Evolutionary conservation across 176 grass and related monocot species (phyloP).

Genomic region (Saccharum spontaneum): DNA sequence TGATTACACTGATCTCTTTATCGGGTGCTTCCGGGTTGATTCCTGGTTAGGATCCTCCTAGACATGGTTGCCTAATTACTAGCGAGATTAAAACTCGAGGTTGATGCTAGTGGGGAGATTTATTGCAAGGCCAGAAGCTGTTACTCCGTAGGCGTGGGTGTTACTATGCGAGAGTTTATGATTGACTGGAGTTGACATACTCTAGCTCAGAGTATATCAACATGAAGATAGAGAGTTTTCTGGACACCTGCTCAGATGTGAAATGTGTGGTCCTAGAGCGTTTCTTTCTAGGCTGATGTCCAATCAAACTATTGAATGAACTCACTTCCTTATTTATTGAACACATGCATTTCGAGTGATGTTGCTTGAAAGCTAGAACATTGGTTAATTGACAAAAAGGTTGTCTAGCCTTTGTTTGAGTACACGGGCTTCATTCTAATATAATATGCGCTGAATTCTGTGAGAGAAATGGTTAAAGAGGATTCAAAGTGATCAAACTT

Average conservation of each 20-base stretch:
- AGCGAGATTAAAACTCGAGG: not conserved
- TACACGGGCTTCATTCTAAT: not conserved
- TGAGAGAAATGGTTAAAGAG: not conserved
- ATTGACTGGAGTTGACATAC: not conserved
- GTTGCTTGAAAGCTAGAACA: conserved; percentile 20
- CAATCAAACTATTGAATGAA: not conserved
- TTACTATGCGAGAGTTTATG: not conserved
- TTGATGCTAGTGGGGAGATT: not conserved
- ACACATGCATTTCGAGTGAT: conserved; percentile 1
- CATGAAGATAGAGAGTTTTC: not conserved
- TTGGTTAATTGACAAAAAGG: not conserved
- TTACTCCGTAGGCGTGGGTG: not conserved
- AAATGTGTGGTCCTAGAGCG: not conserved
- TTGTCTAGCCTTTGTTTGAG: too few relatives aligned
- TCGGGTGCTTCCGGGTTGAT: not conserved
- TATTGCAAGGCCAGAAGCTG: not conserved
- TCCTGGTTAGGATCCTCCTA: conserved; percentile 13
- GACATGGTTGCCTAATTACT: not conserved
- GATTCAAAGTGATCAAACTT: not conserved
- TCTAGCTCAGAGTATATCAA: not conserved
- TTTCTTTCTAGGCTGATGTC: not conserved
- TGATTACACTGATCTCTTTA: not conserved
- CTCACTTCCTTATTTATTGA: not conserved
- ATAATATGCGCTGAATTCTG: not conserved
- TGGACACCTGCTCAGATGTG: not conserved